Conservation (phyloP, 192 early-diverging fungal species). For the Backusella tarrabulga region DNA sequence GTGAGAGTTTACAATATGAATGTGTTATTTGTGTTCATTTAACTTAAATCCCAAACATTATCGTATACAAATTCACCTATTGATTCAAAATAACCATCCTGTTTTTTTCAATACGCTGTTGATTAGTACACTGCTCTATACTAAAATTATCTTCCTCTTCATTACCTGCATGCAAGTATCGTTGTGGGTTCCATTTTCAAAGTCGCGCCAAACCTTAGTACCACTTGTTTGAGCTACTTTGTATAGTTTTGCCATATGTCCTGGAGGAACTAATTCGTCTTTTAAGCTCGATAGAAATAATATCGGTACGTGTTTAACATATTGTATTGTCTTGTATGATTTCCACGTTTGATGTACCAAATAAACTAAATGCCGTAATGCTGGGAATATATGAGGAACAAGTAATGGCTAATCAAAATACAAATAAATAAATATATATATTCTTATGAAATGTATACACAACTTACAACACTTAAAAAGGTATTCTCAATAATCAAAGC, state of each 20-base stretch:
- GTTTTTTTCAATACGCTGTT: constrained; percentile 8
- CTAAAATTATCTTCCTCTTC: not conserved
- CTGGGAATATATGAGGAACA: constrained; percentile 82
- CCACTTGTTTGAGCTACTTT: constrained; percentile 54
- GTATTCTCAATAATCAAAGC: constrained; percentile 95
- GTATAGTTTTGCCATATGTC: constrained; percentile 84
- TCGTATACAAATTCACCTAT: constrained; percentile 44
- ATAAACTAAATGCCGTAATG: constrained; percentile 67
- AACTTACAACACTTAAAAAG: constrained; percentile 77
- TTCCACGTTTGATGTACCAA: constrained; percentile 89
- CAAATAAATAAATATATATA: not conserved
- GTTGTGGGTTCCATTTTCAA: constrained; percentile 85
- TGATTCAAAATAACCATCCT: constrained; percentile 82
- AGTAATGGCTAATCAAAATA: constrained; percentile 63
- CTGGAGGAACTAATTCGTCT: constrained; percentile 88
- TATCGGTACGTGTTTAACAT: constrained; percentile 66
- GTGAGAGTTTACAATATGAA: not conserved
- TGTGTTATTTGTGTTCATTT: not conserved
- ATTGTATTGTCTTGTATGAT: constrained; percentile 70
- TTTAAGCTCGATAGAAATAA: constrained; percentile 78
- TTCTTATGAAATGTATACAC: not conserved
- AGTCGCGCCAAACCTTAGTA: constrained; percentile 57
- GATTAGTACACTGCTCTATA: not conserved
- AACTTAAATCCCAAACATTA: constrained; percentile 20
- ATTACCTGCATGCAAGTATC: constrained; percentile 70